Evolutionary conservation across 2,329 filamentous ascomycete species (phyloP), one percentile per base, ranked within the genome.

Genomic region (Mycosphaerella sp.): DNA sequence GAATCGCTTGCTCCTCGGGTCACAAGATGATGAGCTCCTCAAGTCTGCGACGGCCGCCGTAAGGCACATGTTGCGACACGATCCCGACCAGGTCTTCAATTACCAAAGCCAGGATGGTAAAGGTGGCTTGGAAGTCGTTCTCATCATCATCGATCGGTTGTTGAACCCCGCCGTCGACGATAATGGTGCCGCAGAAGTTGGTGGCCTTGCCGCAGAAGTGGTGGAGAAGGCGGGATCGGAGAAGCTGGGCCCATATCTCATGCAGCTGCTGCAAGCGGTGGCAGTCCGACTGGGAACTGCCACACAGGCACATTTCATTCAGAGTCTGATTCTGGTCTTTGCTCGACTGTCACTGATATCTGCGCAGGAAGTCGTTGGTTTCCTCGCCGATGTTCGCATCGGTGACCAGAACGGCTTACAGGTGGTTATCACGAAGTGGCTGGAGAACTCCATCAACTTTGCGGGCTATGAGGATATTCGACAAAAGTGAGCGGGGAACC

Each of bases 381-480:
- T 98, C 74, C 78, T 98, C 32, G 86, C 86, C 57, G 85, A 89
- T 66, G 85, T 95, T 58, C 81, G 89, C 62, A 87, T 97, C 60
- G 82, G 83, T 45, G 85, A 84, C 14, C 79, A 87, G 67, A 95
- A 80, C 65, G 93, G 91, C n/a, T 75, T 98, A 6, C 83, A 91
- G 59, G 84, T 96, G 23, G 93, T 98, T 3, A 75, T 97, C 61
- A 80, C 84, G 72, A 96, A 97, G 73, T 98, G 93, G 93, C 78
- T 98, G 1, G 93, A 97, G 74, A 95, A 97, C 72, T 95, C 90
- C 3, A 82, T 95, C 71, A 95, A 87, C 71, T 98, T 98, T 73
- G 90, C 90, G n/a, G 93, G 93, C 10, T 98, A 96, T 64, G 91
- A 97, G 65, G 92, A 96, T 71, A 97, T 97, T 64, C 83, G 91